Base-by-base conservation (phyloP, 352 stramenopile genomes). In the Peronospora destructor region DNA sequence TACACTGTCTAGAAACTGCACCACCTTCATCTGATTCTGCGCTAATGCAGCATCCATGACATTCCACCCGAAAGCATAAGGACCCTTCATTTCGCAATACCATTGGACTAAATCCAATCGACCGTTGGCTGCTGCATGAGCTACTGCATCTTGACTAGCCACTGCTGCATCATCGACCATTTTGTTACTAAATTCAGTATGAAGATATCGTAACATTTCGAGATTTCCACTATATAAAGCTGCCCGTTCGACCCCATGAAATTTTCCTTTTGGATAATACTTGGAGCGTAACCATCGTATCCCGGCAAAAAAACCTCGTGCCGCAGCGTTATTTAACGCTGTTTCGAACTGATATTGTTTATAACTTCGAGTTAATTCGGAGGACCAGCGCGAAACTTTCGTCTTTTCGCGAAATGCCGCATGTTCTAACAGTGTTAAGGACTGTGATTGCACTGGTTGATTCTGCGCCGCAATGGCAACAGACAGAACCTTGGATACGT, bases 21-120 rank as follows among this genome's bases (percentile, higher is more conserved):
- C 68, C 19, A 78, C 44, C 13, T 62, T 30, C 60, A 78, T 71
- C 39, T 63, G 65, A 45, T 70, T 63, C 8, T 75, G 40, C 1
- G 64, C 64, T n/a, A 69, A 48, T 10, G 68, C 68, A 8, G 68
- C 61, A 45, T 73, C 68, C 68, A 78, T 73, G 9, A 63, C 67
- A 37, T 53, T 67, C 43, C 64, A 74, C 8, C 68, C 68, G 25
- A 73, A 67, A 9, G 65, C 57, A 41, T 69, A 73, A 3, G 53
- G 62, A 8, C 64, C 68, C 30, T 71, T 71, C 47, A 65, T 55
- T 13, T 73, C 56, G 49, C 61, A 67, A 44, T 67, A 62, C 64
- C 64, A 76, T 39, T 64, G 40, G 16, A 76, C 56, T 1, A 73
- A 23, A 10, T 74, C 68, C 39, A 77, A 9, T 26, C 58, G 47